Conservation (phyloP, 768 basidiomycete species). For the Rhodocollybia butyracea region DNA sequence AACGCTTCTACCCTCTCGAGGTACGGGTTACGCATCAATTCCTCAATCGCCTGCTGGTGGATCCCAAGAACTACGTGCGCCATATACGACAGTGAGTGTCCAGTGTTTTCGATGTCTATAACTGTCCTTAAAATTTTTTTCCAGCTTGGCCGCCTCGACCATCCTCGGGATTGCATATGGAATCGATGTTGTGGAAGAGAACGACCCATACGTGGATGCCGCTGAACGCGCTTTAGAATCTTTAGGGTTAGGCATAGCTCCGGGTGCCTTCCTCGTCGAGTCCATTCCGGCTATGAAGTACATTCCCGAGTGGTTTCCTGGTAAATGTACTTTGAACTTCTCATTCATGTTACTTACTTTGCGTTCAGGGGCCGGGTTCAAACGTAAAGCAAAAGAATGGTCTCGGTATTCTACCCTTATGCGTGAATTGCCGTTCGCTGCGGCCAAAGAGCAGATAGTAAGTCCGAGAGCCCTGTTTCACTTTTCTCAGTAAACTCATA, state of each 20-base stretch:
- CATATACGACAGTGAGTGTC: slow-evolving; percentile 14
- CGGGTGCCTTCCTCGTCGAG: slow-evolving; percentile 18
- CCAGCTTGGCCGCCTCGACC: slow-evolving; percentile 21
- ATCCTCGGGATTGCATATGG: slow-evolving; percentile 25
- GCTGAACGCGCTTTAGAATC: slow-evolving; percentile 15
- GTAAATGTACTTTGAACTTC: background rate
- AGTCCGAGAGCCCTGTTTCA: background rate
- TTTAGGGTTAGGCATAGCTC: slow-evolving; percentile 12
- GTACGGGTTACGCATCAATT: slow-evolving; percentile 18
- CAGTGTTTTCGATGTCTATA: background rate
- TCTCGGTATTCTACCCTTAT: slow-evolving; percentile 8
- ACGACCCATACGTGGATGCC: slow-evolving; percentile 22
- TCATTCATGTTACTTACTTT: slow-evolving; percentile 12
- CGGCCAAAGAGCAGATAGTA: slow-evolving; percentile 12
- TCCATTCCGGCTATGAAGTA: slow-evolving; percentile 20
- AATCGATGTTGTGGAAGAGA: slow-evolving; percentile 16
- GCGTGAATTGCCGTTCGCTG: slow-evolving; percentile 12
- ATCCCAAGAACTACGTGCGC: slow-evolving; percentile 15
- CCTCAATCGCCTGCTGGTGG: slow-evolving; percentile 18
- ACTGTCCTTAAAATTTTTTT: background rate
- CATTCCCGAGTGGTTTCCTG: slow-evolving; percentile 26
- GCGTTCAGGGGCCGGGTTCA: slow-evolving; percentile 29
- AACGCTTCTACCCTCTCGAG: slow-evolving; percentile 19
- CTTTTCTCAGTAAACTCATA: background rate
- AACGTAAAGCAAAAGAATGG: slow-evolving; percentile 22